phyloP scores from a whole-genome alignment of 2,329 filamentous ascomycete species.

The Rasamsonia emersonii region DNA sequence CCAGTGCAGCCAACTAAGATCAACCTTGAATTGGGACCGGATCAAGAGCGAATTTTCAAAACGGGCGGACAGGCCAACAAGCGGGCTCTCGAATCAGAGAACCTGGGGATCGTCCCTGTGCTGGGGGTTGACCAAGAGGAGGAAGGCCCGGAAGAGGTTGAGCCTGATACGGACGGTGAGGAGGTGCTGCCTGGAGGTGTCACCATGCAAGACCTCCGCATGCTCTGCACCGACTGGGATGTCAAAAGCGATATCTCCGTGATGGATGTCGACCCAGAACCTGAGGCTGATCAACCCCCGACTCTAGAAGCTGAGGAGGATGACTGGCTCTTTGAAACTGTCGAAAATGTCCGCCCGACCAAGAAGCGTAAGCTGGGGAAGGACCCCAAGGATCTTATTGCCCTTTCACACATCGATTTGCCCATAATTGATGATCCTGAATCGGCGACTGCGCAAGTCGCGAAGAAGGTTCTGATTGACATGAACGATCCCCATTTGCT shows the following conservation, averaged over 20 bases:
- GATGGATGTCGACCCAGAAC: conserved; percentile 24
- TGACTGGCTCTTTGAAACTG: conserved; percentile 39
- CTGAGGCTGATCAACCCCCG: conserved; percentile 10
- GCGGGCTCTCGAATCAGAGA: conserved; percentile 42
- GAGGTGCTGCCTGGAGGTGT: conserved; percentile 59
- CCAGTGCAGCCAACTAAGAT: conserved; percentile 79
- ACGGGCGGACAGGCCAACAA: conserved; percentile 56
- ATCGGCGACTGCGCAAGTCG: conserved; percentile 59
- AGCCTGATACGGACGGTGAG: conserved; percentile 51
- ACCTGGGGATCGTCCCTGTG: conserved; percentile 47
- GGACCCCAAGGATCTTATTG: conserved; percentile 37
- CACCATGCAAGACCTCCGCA: conserved; percentile 69
- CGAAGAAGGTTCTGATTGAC: conserved; percentile 74
- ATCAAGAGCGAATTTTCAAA: conserved; percentile 79
- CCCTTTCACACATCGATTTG: conserved; percentile 52
- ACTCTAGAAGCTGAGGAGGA: conserved; percentile 49
- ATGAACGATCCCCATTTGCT: conserved; percentile 82
- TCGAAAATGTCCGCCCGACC: conserved; percentile 37
- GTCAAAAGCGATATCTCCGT: conserved; percentile 47
- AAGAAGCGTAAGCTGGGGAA: conserved; percentile 58
- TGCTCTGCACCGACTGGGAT: conserved; percentile 83
- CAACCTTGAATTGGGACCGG: conserved; percentile 72
- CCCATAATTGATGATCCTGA: conserved; percentile 77
- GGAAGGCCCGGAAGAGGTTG: conserved; percentile 41
- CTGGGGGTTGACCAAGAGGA: conserved; percentile 38